Evolutionary conservation across 2,329 filamentous ascomycete species (phyloP).

Genomic region (Apiospora rasikravindrae): DNA sequence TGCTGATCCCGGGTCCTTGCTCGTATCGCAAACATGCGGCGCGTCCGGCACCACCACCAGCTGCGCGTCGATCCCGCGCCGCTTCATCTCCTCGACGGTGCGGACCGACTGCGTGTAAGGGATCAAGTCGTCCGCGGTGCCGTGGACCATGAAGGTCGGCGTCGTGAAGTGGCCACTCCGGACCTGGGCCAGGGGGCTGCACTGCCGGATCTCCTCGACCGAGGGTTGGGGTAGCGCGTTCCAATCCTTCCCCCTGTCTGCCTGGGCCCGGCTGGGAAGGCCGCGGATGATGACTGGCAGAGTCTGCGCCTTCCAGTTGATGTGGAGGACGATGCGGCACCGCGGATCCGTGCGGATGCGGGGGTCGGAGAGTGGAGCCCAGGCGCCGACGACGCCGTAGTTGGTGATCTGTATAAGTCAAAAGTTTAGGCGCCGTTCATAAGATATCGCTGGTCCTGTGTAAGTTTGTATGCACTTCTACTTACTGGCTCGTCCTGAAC

Average conservation of each 20-base stretch:
- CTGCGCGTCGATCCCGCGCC: constrained; percentile 23
- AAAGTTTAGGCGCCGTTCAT: background rate
- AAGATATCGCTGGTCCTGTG: background rate
- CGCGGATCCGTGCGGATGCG: constrained; percentile 31
- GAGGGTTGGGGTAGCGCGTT: constrained; percentile 25
- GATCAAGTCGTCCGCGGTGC: constrained; percentile 35
- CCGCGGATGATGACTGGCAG: constrained; percentile 35
- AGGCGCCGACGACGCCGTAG: constrained; percentile 26
- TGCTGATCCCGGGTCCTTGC: constrained; percentile 21
- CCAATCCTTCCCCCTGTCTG: constrained; percentile 22
- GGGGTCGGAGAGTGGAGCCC: constrained; percentile 23
- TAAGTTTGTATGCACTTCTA: background rate
- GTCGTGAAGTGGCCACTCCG: constrained; percentile 30
- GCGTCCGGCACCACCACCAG: constrained; percentile 25
- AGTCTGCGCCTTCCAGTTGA: constrained; percentile 37
- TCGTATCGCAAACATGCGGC: constrained; percentile 27
- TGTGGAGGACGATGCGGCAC: constrained; percentile 36
- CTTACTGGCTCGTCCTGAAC: constrained; percentile 32
- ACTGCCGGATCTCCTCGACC: constrained; percentile 25
- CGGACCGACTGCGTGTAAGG: constrained; percentile 32
- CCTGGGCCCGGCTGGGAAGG: constrained; percentile 27
- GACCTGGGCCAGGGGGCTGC: constrained; percentile 35
- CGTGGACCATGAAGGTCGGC: constrained; percentile 39
- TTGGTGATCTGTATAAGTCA: constrained; percentile 28
- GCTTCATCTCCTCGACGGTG: constrained; percentile 29